phyloP scores from a whole-genome alignment of 306 rosid species.

The Arachis hypogaea region DNA sequence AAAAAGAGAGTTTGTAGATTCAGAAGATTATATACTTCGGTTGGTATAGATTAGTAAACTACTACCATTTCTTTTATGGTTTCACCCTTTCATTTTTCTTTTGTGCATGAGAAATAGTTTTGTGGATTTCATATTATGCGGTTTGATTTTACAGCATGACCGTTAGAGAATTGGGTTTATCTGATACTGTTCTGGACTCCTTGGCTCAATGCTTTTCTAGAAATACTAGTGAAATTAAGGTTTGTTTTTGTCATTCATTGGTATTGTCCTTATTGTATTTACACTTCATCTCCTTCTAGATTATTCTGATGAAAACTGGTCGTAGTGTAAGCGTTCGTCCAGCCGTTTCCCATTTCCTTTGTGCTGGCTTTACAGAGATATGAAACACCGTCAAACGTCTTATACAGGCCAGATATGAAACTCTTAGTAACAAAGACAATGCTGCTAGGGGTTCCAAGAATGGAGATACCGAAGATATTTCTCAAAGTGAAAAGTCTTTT shows the following conservation, averaged over 20 bases:
- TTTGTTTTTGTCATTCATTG: constrained; percentile 36
- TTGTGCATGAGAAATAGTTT: constrained; percentile 33
- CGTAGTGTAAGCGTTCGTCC: constrained; percentile 76
- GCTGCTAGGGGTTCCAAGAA: constrained; percentile 55
- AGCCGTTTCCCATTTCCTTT: constrained; percentile 90
- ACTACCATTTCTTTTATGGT: constrained; percentile 37
- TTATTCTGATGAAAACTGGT: constrained; percentile 64
- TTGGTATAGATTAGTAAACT: constrained; percentile 52
- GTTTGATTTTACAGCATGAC: constrained; percentile 72
- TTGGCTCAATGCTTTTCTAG: constrained; percentile 84
- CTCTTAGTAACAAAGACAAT: constrained; percentile 58
- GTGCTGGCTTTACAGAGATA: constrained; percentile 97
- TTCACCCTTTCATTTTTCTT: constrained; percentile 23
- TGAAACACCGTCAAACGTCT: constrained; percentile 91
- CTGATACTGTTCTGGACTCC: constrained; percentile 73
- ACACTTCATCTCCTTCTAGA: constrained; percentile 38
- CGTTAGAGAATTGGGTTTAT: constrained; percentile 68
- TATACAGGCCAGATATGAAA: constrained; percentile 96
- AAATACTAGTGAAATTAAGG: constrained; percentile 78
- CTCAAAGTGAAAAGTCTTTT: constrained; percentile 62
- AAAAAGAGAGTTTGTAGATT: constrained; percentile 77
- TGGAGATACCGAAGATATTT: constrained; percentile 57
- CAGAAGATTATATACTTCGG: constrained; percentile 95
- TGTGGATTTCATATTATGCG: constrained; percentile 36
- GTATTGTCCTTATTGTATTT: constrained; percentile 17